Percentiles rank a stretch among this genome's conserved stretches.
Evolutionary conservation across 441 rosid genomes (phyloP).

Genomic region (Raphanus hybrid): DNA sequence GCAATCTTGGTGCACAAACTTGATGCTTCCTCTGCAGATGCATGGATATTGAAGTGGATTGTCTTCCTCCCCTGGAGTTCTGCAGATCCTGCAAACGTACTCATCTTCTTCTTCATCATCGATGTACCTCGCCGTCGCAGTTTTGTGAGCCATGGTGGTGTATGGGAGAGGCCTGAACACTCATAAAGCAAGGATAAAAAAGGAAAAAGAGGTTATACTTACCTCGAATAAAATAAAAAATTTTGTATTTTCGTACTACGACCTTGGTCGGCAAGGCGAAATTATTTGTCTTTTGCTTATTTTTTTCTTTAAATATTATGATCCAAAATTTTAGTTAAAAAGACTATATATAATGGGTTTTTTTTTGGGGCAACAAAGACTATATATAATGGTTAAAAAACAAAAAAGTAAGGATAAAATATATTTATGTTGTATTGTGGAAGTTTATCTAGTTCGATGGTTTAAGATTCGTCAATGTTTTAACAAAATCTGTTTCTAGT

Average conservation of each 20-base stretch:
- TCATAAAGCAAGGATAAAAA: not conserved
- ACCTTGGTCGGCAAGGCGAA: not conserved
- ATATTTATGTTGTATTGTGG: not conserved
- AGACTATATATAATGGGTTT: too few species aligned
- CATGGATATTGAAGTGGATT: conserved; percentile 94
- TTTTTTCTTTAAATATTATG: not conserved
- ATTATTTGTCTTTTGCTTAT: not conserved
- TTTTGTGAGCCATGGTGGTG: conserved; percentile 31
- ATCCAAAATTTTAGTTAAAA: not conserved
- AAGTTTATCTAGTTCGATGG: not conserved
- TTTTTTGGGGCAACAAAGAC: too few species aligned
- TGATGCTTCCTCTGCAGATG: conserved; percentile 96
- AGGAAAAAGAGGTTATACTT: not conserved
- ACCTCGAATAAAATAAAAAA: not conserved
- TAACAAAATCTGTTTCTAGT: too few species aligned
- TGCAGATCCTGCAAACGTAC: conserved; percentile 98
- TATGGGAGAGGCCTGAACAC: not conserved
- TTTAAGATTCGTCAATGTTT: too few species aligned
- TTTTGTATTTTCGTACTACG: not conserved
- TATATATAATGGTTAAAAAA: not conserved
- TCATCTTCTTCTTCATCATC: conserved; percentile 87
- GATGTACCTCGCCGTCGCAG: conserved; percentile 48
- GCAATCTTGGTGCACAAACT: conserved; percentile 97
- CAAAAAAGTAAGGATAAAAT: too few species aligned
- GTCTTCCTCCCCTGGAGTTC: conserved; percentile 93